A percentile compares a stretch with the other conserved stretches of the same genome.
Conservation (phyloP, 768 basidiomycete genomes). For the Lactarius akahatsu region DNA sequence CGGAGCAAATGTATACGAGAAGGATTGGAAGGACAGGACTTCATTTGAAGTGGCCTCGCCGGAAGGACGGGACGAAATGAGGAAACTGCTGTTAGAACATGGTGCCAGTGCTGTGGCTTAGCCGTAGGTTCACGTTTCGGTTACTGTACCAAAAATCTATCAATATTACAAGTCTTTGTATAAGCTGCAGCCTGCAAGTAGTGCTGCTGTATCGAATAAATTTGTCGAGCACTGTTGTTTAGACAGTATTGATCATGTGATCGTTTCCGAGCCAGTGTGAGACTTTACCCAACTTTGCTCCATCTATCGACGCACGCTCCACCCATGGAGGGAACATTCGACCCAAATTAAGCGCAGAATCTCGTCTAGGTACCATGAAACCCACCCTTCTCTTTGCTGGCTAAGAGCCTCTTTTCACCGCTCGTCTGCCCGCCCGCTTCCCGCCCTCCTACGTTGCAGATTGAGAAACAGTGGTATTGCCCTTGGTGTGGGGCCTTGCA, state of each 20-base stretch:
- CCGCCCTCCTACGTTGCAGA: constrained; percentile 46
- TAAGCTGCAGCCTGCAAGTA: too few species aligned
- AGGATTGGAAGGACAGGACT: not conserved
- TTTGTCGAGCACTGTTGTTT: too few species aligned
- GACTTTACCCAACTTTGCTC: not conserved
- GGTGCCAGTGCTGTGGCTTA: not conserved
- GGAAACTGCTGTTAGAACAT: not conserved
- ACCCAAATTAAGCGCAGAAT: constrained; percentile 92
- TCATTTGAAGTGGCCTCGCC: not conserved
- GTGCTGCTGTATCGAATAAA: too few species aligned
- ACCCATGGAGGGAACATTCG: constrained; percentile 49
- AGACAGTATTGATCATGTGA: not conserved
- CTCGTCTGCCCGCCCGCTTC: not conserved
- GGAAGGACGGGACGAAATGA: not conserved
- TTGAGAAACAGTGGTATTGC: constrained; percentile 86
- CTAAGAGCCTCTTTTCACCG: constrained; percentile 26
- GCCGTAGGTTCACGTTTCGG: too few species aligned
- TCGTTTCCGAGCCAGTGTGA: not conserved
- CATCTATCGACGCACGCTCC: too few species aligned
- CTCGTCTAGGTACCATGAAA: constrained; percentile 62
- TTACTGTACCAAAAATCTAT: too few species aligned
- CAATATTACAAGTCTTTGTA: too few species aligned
- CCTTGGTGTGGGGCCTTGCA: not conserved
- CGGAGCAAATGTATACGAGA: not conserved
- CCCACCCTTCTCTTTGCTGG: not conserved